Base-by-base conservation (phyloP, 495 filamentous ascomycete species). In the Trichoderma reesei region DNA sequence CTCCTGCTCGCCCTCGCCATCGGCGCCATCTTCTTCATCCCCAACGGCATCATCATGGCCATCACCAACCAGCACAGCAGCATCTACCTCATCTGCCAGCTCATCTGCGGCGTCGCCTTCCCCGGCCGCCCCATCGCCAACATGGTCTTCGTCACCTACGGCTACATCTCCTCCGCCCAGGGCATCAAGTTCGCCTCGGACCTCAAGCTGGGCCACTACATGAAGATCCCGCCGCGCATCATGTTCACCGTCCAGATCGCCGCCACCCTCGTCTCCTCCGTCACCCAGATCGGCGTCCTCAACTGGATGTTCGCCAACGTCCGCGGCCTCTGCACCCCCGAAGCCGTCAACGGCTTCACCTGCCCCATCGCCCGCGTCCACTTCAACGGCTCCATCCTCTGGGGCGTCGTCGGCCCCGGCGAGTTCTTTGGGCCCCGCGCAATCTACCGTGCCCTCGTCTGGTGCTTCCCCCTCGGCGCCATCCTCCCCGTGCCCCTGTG, bases 271-370 rank as follows among this genome's bases (percentile, higher is more conserved):
- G 78, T 95, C 18, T 89, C 88, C 1, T 89, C 87, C 20, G 61
- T 94, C 60, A 92, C 88, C 1, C 91, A 96, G 68, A 91, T 92
- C 69, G 80, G 80, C 37, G 89, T 95, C 7, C 78, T 94, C 31
- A 91, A 92, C 72, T 96, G 91, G 91, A 93, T 93, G 89, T 90
- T 96, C 65, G 70, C 69, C 51, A 81, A 91, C 72, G 86, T 95
- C 37, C 85, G 85, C 1, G 82, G 84, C 13, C 83, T 96, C 60
- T 96, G 91, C 74, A 92, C 89, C 0, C 80, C 86, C 0, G 72
- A 87, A 61, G 90, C 90, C 42, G 79, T 91, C 68, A 91, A 94
- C 71, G 89, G 90, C 16, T 95, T 95, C 72, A 91, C 86, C 34
- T 96, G 91, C 67, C 91, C 91, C 14, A 87, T 93, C 60, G 91